Evolutionary conservation across 1,284 basidiomycete genomes (phyloP).

Genomic region (Leucoagaricus sp.): DNA sequence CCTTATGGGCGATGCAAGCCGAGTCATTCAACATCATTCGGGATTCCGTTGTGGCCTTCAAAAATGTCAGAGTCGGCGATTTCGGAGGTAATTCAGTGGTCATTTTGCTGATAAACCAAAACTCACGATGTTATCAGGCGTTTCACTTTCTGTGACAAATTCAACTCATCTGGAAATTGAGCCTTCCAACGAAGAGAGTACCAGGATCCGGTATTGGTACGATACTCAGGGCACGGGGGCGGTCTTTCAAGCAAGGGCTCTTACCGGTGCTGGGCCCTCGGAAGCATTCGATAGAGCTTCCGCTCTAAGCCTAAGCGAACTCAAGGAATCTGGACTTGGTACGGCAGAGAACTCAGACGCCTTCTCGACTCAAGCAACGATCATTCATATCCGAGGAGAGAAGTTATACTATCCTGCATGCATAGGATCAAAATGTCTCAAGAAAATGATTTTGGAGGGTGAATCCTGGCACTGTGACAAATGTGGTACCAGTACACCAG

Average conservation of each 20-base stretch:
- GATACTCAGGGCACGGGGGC: conserved; percentile 66
- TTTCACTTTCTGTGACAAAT: conserved; percentile 66
- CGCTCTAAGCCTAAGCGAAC: conserved; percentile 77
- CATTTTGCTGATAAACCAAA: conserved; percentile 33
- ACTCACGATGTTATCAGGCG: conserved; percentile 48
- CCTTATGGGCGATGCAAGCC: conserved; percentile 96
- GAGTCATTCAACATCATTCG: conserved; percentile 71
- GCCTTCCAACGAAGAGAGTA: conserved; percentile 88
- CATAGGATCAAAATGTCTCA: conserved; percentile 80
- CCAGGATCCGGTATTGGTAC: conserved; percentile 87
- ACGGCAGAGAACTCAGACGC: conserved; percentile 80
- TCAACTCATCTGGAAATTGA: conserved; percentile 75
- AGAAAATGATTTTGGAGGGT: conserved; percentile 82
- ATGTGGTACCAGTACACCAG: conserved; percentile 75
- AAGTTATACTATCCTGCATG: conserved; percentile 93
- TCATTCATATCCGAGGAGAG: conserved; percentile 90
- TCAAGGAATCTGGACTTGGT: conserved; percentile 81
- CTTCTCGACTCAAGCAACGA: conserved; percentile 83
- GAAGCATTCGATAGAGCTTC: conserved; percentile 67
- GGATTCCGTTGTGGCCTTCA: conserved; percentile 84
- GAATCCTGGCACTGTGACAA: conserved; percentile 92
- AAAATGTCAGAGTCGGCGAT: conserved; percentile 93
- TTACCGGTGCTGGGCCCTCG: conserved; percentile 30
- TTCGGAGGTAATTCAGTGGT: conserved; percentile 70
- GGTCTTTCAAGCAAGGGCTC: conserved; percentile 64